These are phyloP conservation scores for Saccharum spontaneum DNA, from an alignment of 176 grass and related monocot species.

Conservation along the genomic window DNA sequence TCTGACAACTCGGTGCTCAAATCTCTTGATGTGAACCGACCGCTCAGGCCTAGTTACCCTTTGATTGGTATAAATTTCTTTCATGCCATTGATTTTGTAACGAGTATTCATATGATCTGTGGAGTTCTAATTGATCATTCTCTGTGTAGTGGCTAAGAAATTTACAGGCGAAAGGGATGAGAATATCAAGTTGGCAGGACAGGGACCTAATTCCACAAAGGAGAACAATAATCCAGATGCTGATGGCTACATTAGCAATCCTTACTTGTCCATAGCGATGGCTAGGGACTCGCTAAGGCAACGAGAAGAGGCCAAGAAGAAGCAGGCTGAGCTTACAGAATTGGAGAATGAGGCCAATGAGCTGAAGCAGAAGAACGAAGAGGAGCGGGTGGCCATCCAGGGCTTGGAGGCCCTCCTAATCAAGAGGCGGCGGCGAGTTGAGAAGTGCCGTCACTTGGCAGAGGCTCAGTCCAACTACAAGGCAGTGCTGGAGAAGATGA, in stretches of 20 bases:
- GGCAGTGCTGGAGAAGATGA: constrained; percentile 95
- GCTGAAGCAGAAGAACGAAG: constrained; percentile 69
- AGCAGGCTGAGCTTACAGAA: constrained; percentile 65
- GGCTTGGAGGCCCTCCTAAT: constrained; percentile 73
- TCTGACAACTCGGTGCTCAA: constrained; percentile 67
- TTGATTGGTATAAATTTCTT: constrained; percentile 46
- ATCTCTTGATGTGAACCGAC: constrained; percentile 68
- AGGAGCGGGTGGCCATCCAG: constrained; percentile 63
- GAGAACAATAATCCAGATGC: constrained; percentile 70
- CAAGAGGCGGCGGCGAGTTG: constrained; percentile 61
- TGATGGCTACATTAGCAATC: constrained; percentile 55
- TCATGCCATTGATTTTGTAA: neutral
- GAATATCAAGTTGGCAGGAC: neutral
- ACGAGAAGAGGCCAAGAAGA: constrained; percentile 78
- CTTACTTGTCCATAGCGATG: constrained; percentile 77
- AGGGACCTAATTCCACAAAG: constrained; percentile 45
- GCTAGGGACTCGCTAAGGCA: constrained; percentile 91
- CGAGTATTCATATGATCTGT: neutral
- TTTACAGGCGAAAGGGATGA: constrained; percentile 55
- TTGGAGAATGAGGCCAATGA: constrained; percentile 63
- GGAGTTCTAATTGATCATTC: neutral
- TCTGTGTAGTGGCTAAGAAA: constrained; percentile 61
- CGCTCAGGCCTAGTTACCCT: constrained; percentile 59
- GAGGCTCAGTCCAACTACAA: constrained; percentile 94
- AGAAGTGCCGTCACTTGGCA: constrained; percentile 73